Evolutionary conservation across 139 green algal genomes (phyloP).

Genomic region (Edaphochlamys debaryana): DNA sequence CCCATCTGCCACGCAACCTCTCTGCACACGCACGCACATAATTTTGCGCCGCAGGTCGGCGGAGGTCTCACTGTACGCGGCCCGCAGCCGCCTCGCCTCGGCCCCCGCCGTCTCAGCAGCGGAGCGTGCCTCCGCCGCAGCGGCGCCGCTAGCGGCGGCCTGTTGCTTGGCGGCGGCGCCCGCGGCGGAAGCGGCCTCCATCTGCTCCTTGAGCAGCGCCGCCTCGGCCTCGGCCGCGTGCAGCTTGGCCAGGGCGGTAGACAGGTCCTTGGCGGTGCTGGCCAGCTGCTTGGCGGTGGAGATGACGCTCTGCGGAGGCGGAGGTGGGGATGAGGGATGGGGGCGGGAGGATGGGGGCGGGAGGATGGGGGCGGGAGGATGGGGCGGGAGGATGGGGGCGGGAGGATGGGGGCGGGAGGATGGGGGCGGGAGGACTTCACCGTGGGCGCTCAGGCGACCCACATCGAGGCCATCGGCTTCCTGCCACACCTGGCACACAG

Average conservation of each 20-base stretch:
- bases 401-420: too few species aligned
- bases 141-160: not conserved
- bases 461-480: too few species aligned
- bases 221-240: conserved; percentile 1
- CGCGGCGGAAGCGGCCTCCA: not conserved
- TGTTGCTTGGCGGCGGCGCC: not conserved
- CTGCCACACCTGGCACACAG: too few species aligned
- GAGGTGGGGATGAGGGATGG: not conserved
- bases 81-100: conserved; percentile 7
- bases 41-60: conserved; percentile 21
- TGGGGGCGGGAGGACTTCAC: too few species aligned
- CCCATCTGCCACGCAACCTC: too few species aligned
- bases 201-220: not conserved
- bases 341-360: too few species aligned
- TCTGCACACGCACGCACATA: too few species aligned
- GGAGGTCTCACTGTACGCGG: not conserved
- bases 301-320: conserved; percentile 11
- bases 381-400: too few species aligned
- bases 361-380: too few species aligned
- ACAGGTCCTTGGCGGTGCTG: conserved; percentile 21
- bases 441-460: too few species aligned
- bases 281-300: conserved; percentile 35
- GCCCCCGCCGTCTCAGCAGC: not conserved
- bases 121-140: not conserved
- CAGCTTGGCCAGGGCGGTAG: not conserved